phyloP scores from a whole-genome alignment of 257 asterid species.

The Solanum pinnatisectum region DNA sequence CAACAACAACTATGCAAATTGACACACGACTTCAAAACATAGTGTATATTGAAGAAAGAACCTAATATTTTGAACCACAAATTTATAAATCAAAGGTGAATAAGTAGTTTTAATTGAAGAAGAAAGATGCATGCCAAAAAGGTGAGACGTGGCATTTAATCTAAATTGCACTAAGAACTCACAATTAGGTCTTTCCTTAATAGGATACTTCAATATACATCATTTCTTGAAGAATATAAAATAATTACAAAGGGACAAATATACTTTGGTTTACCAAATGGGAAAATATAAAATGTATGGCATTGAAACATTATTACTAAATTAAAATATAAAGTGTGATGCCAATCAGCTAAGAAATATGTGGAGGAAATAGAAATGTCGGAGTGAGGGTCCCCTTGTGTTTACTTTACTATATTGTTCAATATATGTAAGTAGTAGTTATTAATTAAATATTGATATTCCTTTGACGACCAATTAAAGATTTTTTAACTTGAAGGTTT shows the following conservation, averaged over 20 bases:
- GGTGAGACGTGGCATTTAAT: background rate
- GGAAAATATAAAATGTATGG: background rate
- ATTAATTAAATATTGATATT: background rate
- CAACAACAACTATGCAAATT: background rate
- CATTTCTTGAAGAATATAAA: background rate
- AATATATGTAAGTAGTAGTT: background rate
- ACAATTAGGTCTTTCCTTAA: background rate
- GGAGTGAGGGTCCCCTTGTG: background rate
- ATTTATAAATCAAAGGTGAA: background rate
- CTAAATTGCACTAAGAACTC: background rate
- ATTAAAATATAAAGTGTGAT: background rate
- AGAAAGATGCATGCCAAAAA: background rate
- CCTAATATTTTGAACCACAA: background rate
- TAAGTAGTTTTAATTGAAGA: background rate
- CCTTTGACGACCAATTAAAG: background rate
- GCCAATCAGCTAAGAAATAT: background rate
- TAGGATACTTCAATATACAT: background rate
- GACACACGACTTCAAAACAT: background rate
- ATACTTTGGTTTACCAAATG: background rate
- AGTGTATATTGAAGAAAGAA: background rate
- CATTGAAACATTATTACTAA: background rate
- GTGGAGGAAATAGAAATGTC: conserved; percentile 1
- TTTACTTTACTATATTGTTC: background rate
- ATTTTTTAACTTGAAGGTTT: background rate
- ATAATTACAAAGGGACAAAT: background rate